A percentile compares a stretch with the other conserved stretches of the same genome.
phyloP scores from a whole-genome alignment of 257 asterid species.

The Ilex aquifolium region DNA sequence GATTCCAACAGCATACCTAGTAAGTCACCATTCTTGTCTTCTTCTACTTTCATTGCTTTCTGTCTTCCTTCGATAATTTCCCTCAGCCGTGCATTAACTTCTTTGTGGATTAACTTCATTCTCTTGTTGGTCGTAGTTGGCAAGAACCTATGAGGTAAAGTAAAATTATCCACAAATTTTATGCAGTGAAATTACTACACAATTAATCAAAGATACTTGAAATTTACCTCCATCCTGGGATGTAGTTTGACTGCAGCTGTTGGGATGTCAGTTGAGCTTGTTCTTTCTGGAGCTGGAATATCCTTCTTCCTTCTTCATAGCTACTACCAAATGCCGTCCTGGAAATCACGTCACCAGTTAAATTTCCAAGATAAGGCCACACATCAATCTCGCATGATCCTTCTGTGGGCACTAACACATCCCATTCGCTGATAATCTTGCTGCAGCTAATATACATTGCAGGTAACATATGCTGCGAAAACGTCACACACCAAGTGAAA shows the following conservation, averaged over 20 bases:
- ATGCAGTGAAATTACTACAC: neutral
- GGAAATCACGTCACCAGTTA: neutral
- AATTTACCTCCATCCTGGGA: neutral
- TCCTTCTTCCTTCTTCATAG: neutral
- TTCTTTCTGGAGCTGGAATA: neutral
- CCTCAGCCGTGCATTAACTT: conserved; percentile 25
- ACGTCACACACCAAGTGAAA: no score
- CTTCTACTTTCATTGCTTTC: conserved; percentile 26
- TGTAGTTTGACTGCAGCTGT: neutral
- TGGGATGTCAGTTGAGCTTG: neutral
- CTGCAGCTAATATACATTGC: neutral
- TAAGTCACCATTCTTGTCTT: conserved; percentile 23
- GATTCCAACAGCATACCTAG: conserved; percentile 6
- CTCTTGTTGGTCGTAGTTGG: conserved; percentile 39
- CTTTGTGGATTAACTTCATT: conserved; percentile 25
- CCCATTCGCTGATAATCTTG: neutral
- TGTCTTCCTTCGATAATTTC: conserved; percentile 28
- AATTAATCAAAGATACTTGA: no score
- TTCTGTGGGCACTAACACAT: neutral
- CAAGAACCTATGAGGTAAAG: conserved; percentile 14
- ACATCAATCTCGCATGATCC: neutral
- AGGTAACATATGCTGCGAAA: neutral
- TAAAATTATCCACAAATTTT: no score
- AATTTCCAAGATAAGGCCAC: neutral
- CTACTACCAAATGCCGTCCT: neutral